phyloP scores from a whole-genome alignment of 2,329 filamentous ascomycete genomes.

The Cercospora sojina region DNA sequence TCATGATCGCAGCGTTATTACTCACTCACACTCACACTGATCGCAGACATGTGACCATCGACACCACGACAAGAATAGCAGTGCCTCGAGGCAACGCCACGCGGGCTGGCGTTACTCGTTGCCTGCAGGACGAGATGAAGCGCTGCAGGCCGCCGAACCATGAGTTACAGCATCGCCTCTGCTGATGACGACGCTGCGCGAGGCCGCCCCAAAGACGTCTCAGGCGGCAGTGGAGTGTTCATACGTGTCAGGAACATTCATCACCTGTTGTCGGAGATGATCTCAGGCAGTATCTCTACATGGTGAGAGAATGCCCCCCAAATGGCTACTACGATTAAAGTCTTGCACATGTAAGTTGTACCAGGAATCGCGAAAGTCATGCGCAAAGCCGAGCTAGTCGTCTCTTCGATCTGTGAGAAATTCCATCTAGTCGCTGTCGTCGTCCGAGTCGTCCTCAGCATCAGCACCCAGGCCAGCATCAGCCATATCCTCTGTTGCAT shows the following conservation, averaged over 20 bases:
- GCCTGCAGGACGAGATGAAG: slow-evolving; percentile 1
- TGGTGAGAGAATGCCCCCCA: background rate
- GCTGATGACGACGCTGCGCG: slow-evolving; percentile 2
- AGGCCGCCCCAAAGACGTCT: background rate
- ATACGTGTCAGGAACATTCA: background rate
- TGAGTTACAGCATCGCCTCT: background rate
- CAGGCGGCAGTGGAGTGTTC: background rate
- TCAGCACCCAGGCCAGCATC: slow-evolving; percentile 19
- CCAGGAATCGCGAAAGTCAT: background rate
- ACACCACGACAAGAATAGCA: background rate
- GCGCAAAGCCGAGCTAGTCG: background rate
- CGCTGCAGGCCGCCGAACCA: background rate
- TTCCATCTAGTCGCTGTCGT: slow-evolving; percentile 15
- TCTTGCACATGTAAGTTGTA: background rate
- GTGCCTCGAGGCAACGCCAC: background rate
- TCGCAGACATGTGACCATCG: background rate
- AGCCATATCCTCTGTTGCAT: slow-evolving; percentile 19
- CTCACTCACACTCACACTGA: background rate
- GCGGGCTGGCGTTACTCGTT: background rate
- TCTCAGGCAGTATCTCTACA: background rate
- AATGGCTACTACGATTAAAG: background rate
- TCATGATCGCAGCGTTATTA: too few species aligned
- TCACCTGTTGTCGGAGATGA: background rate
- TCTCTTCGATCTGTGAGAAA: background rate
- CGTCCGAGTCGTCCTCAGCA: slow-evolving; percentile 14